Conservation (phyloP, 371 early-diverging fungal species). For the Mucor circinelloides region DNA sequence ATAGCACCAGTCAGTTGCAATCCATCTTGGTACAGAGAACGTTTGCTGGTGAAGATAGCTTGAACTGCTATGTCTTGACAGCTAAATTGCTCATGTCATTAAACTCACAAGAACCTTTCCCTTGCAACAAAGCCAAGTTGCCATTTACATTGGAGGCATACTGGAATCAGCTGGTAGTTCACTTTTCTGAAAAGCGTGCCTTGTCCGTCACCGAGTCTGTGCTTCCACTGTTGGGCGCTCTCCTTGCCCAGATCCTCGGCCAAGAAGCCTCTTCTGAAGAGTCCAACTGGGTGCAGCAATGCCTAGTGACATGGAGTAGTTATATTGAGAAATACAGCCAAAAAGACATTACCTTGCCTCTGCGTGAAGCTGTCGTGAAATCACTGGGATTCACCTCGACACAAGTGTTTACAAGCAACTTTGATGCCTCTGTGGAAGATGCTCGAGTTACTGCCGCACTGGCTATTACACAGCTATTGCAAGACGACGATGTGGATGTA, state of each 20-base stretch:
- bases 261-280: not conserved
- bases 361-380: constrained; percentile 60
- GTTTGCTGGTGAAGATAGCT: constrained; percentile 51
- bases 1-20: constrained; percentile 35
- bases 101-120: constrained; percentile 38
- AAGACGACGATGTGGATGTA: constrained; percentile 80
- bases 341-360: constrained; percentile 52
- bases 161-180: constrained; percentile 38
- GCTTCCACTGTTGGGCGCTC: constrained; percentile 46
- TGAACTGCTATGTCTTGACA: constrained; percentile 57
- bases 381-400: constrained; percentile 49
- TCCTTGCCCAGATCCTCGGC: constrained; percentile 30
- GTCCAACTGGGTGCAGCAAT: constrained; percentile 32
- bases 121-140: constrained; percentile 20
- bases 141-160: constrained; percentile 39
- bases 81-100: constrained; percentile 43
- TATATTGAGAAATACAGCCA: constrained; percentile 53
- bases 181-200: constrained; percentile 33
- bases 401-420: constrained; percentile 32
- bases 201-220: constrained; percentile 43
- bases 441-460: constrained; percentile 21
- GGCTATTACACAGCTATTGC: constrained; percentile 25
- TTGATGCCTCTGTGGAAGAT: constrained; percentile 2
- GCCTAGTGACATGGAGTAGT: constrained; percentile 49
- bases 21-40: constrained; percentile 49